These are phyloP conservation scores for Boletus patriciae DNA, from an alignment of 768 basidiomycete species.

Conservation along the genomic window DNA sequence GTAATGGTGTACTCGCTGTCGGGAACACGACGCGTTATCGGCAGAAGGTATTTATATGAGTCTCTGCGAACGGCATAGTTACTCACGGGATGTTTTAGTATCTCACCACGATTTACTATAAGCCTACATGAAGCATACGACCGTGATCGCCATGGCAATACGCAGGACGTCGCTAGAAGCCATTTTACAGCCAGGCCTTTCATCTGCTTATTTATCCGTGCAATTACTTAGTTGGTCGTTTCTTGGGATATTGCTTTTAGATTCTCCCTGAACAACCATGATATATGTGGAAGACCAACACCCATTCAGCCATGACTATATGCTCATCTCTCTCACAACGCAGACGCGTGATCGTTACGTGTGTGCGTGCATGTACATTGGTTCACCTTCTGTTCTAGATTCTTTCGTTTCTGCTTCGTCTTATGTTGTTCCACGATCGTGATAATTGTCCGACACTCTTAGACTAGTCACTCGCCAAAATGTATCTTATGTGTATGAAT, in stretches of 20 bases:
- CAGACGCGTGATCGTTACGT: slow-evolving; percentile 8
- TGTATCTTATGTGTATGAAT: slow-evolving; percentile 14
- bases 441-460: slow-evolving; percentile 19
- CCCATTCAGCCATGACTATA: slow-evolving; percentile 17
- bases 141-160: slow-evolving; percentile 13
- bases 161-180: slow-evolving; percentile 30
- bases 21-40: slow-evolving; percentile 89
- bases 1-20: slow-evolving; percentile 90
- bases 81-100: slow-evolving; percentile 48
- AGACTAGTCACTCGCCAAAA: slow-evolving; percentile 22
- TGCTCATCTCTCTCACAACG: slow-evolving; percentile 9
- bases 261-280: slow-evolving; percentile 23
- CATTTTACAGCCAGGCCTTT: slow-evolving; percentile 9
- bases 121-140: slow-evolving; percentile 49
- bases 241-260: slow-evolving; percentile 31
- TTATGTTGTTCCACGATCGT: slow-evolving; percentile 19
- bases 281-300: slow-evolving; percentile 21
- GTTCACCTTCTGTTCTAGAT: slow-evolving; percentile 8
- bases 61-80: slow-evolving; percentile 5
- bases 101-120: slow-evolving; percentile 84
- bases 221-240: slow-evolving; percentile 25
- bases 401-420: slow-evolving; percentile 10
- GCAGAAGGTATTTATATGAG: slow-evolving; percentile 64
- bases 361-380: slow-evolving; percentile 11
- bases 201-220: slow-evolving; percentile 29